phyloP scores from a whole-genome alignment of 164 flowering plant species.

The Chimonanthus praecox region DNA sequence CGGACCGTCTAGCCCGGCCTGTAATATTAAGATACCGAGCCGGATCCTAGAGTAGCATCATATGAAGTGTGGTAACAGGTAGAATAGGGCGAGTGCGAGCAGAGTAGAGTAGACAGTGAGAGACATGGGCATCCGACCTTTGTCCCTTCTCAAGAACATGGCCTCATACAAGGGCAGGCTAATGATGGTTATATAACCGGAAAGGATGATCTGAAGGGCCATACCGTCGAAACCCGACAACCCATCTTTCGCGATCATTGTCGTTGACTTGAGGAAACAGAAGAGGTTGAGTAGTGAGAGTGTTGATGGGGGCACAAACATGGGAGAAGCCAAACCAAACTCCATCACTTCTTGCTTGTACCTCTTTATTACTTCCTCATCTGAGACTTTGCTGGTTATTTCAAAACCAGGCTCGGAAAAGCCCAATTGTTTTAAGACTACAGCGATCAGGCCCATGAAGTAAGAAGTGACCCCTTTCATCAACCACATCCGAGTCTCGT shows the following conservation, averaged over 20 bases:
- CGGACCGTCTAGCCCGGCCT: too few relatives aligned
- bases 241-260: background rate
- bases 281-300: constrained; percentile 29
- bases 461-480: constrained; percentile 36
- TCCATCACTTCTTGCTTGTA: constrained; percentile 45
- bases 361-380: constrained; percentile 33
- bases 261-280: constrained; percentile 10
- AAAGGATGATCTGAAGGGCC: constrained; percentile 18
- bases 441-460: constrained; percentile 32
- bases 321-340: constrained; percentile 35
- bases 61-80: constrained; percentile 13
- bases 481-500: constrained; percentile 43
- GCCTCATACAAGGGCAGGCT: constrained; percentile 27
- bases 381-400: constrained; percentile 34
- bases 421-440: constrained; percentile 24
- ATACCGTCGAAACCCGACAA: constrained; percentile 9
- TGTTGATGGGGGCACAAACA: constrained; percentile 33
- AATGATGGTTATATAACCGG: constrained; percentile 19
- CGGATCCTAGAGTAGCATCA: background rate
- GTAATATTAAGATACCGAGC: too few relatives aligned
- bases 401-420: constrained; percentile 35
- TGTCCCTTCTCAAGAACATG: constrained; percentile 26
- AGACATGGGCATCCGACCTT: constrained; percentile 24
- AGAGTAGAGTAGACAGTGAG: constrained; percentile 13
- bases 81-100: constrained; percentile 9